Evolutionary conservation across 2,329 filamentous ascomycete species (phyloP).

Genomic region (Venturia oleaginea): DNA sequence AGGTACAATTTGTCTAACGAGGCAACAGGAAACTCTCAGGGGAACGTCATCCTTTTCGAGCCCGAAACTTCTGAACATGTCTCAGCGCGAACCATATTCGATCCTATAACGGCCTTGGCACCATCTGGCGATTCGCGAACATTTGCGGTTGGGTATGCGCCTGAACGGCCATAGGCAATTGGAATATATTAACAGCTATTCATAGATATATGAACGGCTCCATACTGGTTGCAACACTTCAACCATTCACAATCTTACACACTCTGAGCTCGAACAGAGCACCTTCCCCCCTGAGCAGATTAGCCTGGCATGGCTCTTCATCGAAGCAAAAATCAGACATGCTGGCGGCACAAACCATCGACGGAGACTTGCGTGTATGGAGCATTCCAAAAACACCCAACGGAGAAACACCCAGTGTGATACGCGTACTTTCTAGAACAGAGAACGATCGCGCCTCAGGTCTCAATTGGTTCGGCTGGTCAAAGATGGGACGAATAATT

Average conservation of each 20-base stretch:
- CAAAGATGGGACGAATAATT: slow-evolving; percentile 91
- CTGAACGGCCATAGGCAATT: background rate
- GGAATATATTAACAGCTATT: background rate
- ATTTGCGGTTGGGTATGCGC: slow-evolving; percentile 81
- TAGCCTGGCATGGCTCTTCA: slow-evolving; percentile 95
- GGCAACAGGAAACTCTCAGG: slow-evolving; percentile 71
- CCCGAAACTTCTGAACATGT: slow-evolving; percentile 88
- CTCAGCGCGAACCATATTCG: slow-evolving; percentile 84
- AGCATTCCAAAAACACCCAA: slow-evolving; percentile 78
- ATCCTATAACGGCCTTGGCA: slow-evolving; percentile 87
- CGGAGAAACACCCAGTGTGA: slow-evolving; percentile 72
- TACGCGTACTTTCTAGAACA: slow-evolving; percentile 72
- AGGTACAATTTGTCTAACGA: slow-evolving; percentile 15
- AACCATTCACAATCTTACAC: slow-evolving; percentile 91
- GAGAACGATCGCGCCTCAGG: slow-evolving; percentile 60
- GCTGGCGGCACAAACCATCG: slow-evolving; percentile 84
- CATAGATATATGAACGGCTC: slow-evolving; percentile 88
- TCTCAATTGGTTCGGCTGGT: slow-evolving; percentile 96
- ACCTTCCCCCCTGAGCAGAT: slow-evolving; percentile 76
- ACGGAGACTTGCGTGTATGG: slow-evolving; percentile 92
- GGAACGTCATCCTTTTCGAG: slow-evolving; percentile 90
- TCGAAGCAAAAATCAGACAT: slow-evolving; percentile 96
- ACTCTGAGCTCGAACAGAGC: slow-evolving; percentile 76
- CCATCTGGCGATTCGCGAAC: slow-evolving; percentile 84
- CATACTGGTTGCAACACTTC: slow-evolving; percentile 77